phyloP scores from a whole-genome alignment of 129 eudicot species.

The Scalesia atractyloides region DNA sequence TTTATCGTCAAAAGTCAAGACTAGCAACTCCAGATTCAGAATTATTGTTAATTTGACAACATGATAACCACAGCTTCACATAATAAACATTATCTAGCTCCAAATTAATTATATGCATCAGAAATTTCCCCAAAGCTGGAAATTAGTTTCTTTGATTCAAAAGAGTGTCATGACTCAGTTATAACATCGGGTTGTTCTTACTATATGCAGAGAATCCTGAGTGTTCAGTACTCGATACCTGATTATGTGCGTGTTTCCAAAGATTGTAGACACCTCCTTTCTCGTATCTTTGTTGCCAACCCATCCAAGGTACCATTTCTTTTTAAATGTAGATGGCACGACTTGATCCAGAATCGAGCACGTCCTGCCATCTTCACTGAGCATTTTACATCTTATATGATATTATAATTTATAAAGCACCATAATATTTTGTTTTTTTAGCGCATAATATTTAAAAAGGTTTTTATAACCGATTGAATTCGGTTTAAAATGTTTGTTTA shows the following conservation, averaged over 20 bases:
- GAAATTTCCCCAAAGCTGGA: neutral
- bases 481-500: no score
- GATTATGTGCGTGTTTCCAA: constrained; percentile 72
- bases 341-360: neutral
- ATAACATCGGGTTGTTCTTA: neutral
- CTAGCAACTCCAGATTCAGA: neutral
- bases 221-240: constrained; percentile 72
- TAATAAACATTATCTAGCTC: neutral
- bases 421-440: neutral
- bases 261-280: constrained; percentile 65
- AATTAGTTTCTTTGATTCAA: constrained; percentile 15
- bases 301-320: constrained; percentile 63
- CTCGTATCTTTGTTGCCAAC: constrained; percentile 67
- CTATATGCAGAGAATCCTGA: constrained; percentile 61
- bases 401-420: neutral
- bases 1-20: constrained; percentile 30
- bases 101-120: neutral
- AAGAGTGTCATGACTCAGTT: constrained; percentile 18
- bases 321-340: neutral
- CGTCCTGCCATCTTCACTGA: neutral
- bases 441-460: neutral
- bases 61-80: neutral
- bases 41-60: constrained; percentile 1
- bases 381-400: neutral
- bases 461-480: no score